Base-by-base conservation (phyloP, 2,329 filamentous ascomycete genomes). In the Exophiala calicioides region DNA sequence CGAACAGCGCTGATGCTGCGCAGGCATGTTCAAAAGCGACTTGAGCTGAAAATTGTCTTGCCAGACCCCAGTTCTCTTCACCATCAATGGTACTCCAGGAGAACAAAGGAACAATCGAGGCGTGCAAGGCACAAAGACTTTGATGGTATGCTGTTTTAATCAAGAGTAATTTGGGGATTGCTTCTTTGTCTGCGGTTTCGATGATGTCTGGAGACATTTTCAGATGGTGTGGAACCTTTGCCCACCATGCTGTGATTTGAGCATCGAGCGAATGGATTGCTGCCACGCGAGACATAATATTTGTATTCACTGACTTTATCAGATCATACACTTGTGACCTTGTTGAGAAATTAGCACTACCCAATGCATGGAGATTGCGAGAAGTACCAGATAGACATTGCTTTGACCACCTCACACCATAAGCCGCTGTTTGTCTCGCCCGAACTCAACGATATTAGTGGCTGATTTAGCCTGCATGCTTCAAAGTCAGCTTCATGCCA, bases 401-500 rank as follows among this genome's bases (percentile, higher is more conserved):
- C 47, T 30, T 32, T 46, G 16, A 51, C 31, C 21, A 51, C 13
- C 21, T 51, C 47, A 10, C 20, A 18, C 13, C 27, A 51, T n/a
- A 51, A 42, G 23, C 47, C 26, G 5, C 35, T 34, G 32, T 32
- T 51, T 12, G 27, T 41, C 7, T 19, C 15, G 5, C 37, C 36
- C 2, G 47, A 51, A 15, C 34, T 31, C 6, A 51, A 27, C n/a
- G 27, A 24, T 3, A 36, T 15, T 12, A 21, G 18, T 26, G 34
- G 34, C 20, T 31, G 10, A 10, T 12, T 39, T 9, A 37, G 32
- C 3, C 9, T 16, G 5, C 47, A 42, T 8, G 13, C 21, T 12
- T 47, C 32, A 20, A 41, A 51, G 15, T 51, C 42, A 13, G 42
- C 37, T 24, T 51, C 42, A 10, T 13, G n/a, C 31, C 47, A 51